Evolutionary conservation across 2,329 filamentous ascomycete genomes (phyloP), one percentile per base, ranked within the genome.

Genomic region (Scleromitrula shiraiana): DNA sequence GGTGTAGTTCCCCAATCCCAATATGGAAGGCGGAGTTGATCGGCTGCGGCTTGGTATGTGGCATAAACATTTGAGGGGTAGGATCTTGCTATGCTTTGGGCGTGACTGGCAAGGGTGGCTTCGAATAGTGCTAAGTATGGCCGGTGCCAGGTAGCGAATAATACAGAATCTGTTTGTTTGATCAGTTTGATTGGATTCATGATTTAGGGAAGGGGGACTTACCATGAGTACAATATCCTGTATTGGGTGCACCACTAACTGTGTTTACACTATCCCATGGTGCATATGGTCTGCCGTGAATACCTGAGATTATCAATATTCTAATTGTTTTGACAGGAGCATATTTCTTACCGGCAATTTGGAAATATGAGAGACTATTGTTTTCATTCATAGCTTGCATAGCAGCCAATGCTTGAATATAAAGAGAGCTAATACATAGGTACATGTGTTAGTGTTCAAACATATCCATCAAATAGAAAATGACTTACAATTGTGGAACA

Each of bases 41-140:
- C 50, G 1, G 70, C 70, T 10, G 70, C 69, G 14, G 52, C 53
- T 19, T 62, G 52, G 55, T 82, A 82, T 33, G 36, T 48, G 15
- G 42, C 27, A 14, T 82, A 82, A 19, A 39, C 49, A 14, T 38
- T 24, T 12, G 44, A 47, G 8, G 53, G 48, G 27, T 62, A 63
- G 4, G 37, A 44, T 7, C 54, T 56, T 15, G 76, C 75, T 17
- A 78, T 70, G 3, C 57, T 58, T 55, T 69, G 67, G 33, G 72
- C 71, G 33, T 74, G 65, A 2, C 62, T 56, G 22, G 73, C 71
- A 5, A 81, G 64, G 12, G 67, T 23, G 62, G 76, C 74, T 67
- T 81, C 77, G 48, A 68, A 78, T 5, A 80, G 65, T 7, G 70
- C 64, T 35, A 78, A 57, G 50, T 75, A 80, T 3, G 75, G 71